Base-by-base conservation (phyloP, 139 green algal species). In the Coelastrella sp. region DNA sequence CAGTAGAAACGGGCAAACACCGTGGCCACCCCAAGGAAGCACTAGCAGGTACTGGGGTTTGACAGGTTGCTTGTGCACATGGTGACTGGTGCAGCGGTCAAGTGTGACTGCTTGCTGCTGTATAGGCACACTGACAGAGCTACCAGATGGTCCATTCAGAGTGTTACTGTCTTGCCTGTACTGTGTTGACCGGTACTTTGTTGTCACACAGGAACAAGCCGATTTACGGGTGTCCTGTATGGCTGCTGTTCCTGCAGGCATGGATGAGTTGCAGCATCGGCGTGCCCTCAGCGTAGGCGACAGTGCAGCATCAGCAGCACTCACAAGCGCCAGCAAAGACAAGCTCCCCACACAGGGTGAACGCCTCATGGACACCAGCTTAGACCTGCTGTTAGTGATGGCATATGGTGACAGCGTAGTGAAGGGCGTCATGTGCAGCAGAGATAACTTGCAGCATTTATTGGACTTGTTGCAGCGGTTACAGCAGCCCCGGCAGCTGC, bases 301-400 rank as follows among this genome's bases (percentile, higher is more conserved):
- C 47, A 57, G 17, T 58, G 73, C 57, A n/a, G 90, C 57, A 57
- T 60, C 74, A 74, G 82, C 82, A 75, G 87, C 87, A 74, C 56
- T 13, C 60, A 61, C 65, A 59, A 77, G 81, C 86, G 73, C 82
- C 86, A 74, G 86, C 86, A n/a, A 54, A 7, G 60, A 32, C 10
- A 71, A 68, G 61, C 20, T 78, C 61, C 83, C 75, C 4, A 88
- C 64, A 22, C 61, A 64, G 57, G 81, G 22, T 8, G 84, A 74
- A 20, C 75, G 59, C 56, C 91, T 95, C 73, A 83, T 95, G 85
- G 91, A 93, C 23, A 90, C 82, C 13, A 90, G 89, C 2, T 87
- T 93, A 7, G 86, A 92, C 78, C 93, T 98, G 94, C 93, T 98
- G 94, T 92, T 97, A 83, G 92, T 97, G 89, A 85, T 98, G 89